Conservation (phyloP, 73 alveolate genomes). For the Halteria grandinella region DNA sequence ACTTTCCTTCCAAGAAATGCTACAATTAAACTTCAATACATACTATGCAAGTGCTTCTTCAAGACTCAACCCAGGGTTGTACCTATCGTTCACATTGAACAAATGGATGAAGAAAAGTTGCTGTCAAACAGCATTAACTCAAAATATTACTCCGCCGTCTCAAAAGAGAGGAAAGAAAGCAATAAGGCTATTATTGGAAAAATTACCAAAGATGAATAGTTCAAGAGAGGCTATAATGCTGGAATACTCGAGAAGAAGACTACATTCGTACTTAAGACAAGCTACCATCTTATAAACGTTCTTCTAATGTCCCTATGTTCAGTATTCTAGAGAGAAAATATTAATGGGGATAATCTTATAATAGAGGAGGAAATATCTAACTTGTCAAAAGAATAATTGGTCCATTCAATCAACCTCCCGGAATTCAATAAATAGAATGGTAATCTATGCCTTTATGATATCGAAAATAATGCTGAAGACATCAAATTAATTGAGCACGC, state of each 20-base stretch:
- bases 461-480: conserved; percentile 3
- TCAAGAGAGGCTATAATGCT: conserved; percentile 5
- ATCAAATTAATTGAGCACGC: conserved; percentile 29
- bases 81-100: background rate
- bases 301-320: conserved; percentile 37
- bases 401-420: background rate
- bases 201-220: conserved; percentile 3
- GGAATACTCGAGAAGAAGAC: conserved; percentile 11
- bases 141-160: too few species aligned
- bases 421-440: background rate
- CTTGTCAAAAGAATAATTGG: background rate
- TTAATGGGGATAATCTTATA: too few species aligned
- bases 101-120: background rate
- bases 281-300: conserved; percentile 31
- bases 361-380: too few species aligned
- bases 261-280: conserved; percentile 38
- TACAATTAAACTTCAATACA: too few species aligned
- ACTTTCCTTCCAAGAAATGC: conserved; percentile 15
- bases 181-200: background rate
- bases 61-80: background rate
- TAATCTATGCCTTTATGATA: conserved; percentile 6
- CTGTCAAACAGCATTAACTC: too few species aligned
- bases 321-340: conserved; percentile 3
- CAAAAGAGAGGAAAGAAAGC: too few species aligned
- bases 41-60: background rate